phyloP scores from a whole-genome alignment of 2,329 filamentous ascomycete genomes.

The Cladophialophora psammophila region DNA sequence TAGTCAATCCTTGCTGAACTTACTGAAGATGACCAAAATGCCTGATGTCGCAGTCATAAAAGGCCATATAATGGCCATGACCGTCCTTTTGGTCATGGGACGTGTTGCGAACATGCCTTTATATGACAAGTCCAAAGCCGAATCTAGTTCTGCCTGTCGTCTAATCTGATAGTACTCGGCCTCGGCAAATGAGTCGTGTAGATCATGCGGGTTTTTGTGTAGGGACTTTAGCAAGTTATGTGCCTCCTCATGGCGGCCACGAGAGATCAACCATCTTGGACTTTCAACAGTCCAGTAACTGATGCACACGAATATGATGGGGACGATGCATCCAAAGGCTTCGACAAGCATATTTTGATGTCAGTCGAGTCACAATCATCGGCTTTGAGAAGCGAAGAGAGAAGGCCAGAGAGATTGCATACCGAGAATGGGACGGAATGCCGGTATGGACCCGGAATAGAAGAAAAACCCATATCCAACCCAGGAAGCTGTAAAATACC shows the following conservation, averaged over 20 bases:
- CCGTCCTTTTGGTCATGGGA: constrained; percentile 7
- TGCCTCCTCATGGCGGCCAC: constrained; percentile 25
- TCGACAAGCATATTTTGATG: not conserved
- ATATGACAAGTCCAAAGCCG: constrained; percentile 5
- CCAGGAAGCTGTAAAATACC: constrained; percentile 10
- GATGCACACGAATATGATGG: constrained; percentile 18
- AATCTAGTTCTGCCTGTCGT: constrained; percentile 15
- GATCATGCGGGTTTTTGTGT: constrained; percentile 15
- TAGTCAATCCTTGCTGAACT: not conserved
- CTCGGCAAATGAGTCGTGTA: constrained; percentile 14
- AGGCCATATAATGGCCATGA: constrained; percentile 13
- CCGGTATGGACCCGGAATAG: constrained; percentile 20
- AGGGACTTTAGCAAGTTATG: constrained; percentile 13
- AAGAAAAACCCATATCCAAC: constrained; percentile 28
- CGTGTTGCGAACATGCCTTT: constrained; percentile 17
- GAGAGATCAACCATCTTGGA: constrained; percentile 28
- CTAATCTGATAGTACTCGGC: constrained; percentile 31
- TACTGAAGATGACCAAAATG: constrained; percentile 49
- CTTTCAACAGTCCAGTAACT: constrained; percentile 13
- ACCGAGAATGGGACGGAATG: constrained; percentile 32
- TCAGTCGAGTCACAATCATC: not conserved
- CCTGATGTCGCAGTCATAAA: constrained; percentile 40
- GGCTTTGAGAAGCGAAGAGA: not conserved
- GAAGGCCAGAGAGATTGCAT: constrained; percentile 5
- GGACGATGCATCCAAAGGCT: not conserved